Conservation (phyloP, 768 basidiomycete genomes). For the Lentinula sp. region DNA sequence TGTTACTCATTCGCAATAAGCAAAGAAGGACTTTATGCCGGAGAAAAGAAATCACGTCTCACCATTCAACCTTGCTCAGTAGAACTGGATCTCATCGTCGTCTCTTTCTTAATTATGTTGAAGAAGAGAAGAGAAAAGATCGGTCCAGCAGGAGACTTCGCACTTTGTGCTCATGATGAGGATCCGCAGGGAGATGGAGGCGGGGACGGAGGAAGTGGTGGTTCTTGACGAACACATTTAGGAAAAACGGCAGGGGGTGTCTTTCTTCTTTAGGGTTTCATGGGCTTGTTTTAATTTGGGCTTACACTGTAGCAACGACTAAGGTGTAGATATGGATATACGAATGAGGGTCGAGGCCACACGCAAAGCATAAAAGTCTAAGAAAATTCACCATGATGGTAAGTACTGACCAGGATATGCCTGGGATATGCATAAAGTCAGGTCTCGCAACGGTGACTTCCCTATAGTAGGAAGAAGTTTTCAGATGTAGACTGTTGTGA, state of each 20-base stretch:
- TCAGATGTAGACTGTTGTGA: no score
- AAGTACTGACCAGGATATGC: no score
- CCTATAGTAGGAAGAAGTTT: no score
- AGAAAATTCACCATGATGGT: no score
- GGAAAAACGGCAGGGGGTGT: background rate
- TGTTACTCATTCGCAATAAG: constrained; percentile 27
- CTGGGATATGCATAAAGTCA: no score
- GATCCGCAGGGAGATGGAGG: constrained; percentile 35
- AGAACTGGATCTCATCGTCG: constrained; percentile 46
- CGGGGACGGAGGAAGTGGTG: constrained; percentile 20
- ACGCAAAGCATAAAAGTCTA: no score
- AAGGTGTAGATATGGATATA: no score
- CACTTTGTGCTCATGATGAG: constrained; percentile 22
- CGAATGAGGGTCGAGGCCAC: no score
- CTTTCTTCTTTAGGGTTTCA: background rate
- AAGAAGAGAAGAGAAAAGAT: constrained; percentile 40
- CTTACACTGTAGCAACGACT: no score
- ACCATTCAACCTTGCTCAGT: constrained; percentile 40
- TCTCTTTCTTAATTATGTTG: constrained; percentile 53
- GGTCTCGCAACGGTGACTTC: no score
- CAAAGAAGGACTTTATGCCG: constrained; percentile 40
- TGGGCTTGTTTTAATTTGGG: background rate
- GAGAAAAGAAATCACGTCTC: constrained; percentile 40
- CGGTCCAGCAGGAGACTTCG: constrained; percentile 20
- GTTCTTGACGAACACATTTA: background rate